Evolutionary conservation across 2,329 filamentous ascomycete species (phyloP), one percentile per base, ranked within the genome.

Genomic region (Ophiostoma pallidulum): DNA sequence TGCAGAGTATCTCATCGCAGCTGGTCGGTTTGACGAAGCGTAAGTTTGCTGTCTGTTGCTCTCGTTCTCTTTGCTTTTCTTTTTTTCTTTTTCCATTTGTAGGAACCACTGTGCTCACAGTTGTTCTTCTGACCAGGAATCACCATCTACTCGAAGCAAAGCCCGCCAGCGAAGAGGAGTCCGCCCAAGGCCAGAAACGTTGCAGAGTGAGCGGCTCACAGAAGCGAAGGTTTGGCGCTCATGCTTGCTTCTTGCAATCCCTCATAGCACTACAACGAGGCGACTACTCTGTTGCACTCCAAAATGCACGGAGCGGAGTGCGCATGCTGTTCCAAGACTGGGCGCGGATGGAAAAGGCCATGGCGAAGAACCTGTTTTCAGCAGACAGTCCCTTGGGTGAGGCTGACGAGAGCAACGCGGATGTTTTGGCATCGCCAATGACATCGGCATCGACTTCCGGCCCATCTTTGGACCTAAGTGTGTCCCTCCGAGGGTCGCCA

Each of bases 1-100:
- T 51, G 81, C 85, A 0, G 86, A 94, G 60, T 88, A 89, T 60
- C 71, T 82, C 24, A 68, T 90, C 16, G 75, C 77, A 2, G 74
- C 82, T 12, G 84, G 83, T 9, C 78, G 80, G 42, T 66, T 77
- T 14, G 73, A 80, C 9, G 80, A 84, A 63, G 83, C 77, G 60
- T 70, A 59, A 58, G 64, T 65, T 36, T 16, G 4, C 9, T 16
- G n/a, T n/a, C n/a, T n/a, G n/a, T n/a, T n/a, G n/a, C n/a, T n/a
- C n/a, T n/a, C n/a, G n/a, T n/a, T n/a, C n/a, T n/a, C n/a, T 36
- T 16, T 18, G n/a, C 6, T 12, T 18, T 43, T 38, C 12, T 18
- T 28, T 12, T 7, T 8, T 19, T 16, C 13, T 24, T 14, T 48
- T 37, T 42, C 10, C 24, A 28, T n/a, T n/a, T n/a, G n/a, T n/a